Evolutionary conservation across 2,329 filamentous ascomycete genomes (phyloP).

Genomic region (Fonsecaea nubica): DNA sequence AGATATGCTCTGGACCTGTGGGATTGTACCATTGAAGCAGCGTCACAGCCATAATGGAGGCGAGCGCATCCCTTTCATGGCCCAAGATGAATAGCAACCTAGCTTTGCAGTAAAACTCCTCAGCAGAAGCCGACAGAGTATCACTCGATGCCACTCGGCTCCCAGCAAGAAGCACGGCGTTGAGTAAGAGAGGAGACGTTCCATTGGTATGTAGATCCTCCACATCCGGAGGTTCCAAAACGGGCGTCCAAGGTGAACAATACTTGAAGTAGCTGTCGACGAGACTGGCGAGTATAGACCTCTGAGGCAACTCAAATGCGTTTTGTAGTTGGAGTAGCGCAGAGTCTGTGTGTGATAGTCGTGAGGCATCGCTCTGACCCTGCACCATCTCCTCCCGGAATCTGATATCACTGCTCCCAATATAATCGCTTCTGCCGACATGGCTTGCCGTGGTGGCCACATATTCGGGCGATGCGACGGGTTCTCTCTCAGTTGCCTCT

Average conservation of each 20-base stretch:
- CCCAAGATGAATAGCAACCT: conserved; percentile 33
- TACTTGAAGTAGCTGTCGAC: conserved; percentile 23
- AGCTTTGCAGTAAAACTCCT: conserved; percentile 24
- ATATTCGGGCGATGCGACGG: conserved; percentile 15
- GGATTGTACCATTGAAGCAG: conserved; percentile 36
- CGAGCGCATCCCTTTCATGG: conserved; percentile 45
- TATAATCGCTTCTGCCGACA: conserved; percentile 24
- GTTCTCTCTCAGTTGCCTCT: not conserved
- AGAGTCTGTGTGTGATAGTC: conserved; percentile 13
- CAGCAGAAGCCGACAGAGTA: not conserved
- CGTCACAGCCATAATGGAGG: conserved; percentile 44
- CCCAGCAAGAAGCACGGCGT: conserved; percentile 23
- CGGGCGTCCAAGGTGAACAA: conserved; percentile 27
- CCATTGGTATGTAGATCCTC: conserved; percentile 4
- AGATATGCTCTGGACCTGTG: conserved; percentile 31
- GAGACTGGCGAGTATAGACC: conserved; percentile 23
- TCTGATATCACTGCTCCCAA: conserved; percentile 15
- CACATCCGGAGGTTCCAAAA: conserved; percentile 15
- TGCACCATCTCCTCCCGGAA: conserved; percentile 24
- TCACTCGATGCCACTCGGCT: conserved; percentile 22
- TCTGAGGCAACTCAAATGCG: conserved; percentile 20
- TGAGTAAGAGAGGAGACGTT: conserved; percentile 21
- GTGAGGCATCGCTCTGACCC: not conserved
- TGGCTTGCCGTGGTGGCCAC: conserved; percentile 25
- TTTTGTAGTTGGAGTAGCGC: conserved; percentile 21